phyloP scores from a whole-genome alignment of 441 rosid genomes.

The Francoa sonchifolia region DNA sequence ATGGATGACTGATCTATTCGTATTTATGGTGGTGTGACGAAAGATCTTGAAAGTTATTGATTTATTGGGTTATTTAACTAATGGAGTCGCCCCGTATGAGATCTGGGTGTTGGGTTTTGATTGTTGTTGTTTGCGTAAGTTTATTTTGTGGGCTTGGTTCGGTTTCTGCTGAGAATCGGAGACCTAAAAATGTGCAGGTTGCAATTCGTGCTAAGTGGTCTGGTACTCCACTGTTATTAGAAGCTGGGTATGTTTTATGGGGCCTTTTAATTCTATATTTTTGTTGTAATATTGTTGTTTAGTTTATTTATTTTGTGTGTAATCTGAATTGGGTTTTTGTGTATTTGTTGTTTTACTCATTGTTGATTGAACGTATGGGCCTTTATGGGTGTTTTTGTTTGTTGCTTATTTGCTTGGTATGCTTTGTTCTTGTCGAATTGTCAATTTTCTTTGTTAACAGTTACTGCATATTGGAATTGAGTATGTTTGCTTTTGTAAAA shows the following conservation, averaged over 20 bases:
- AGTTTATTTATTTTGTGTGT: background rate
- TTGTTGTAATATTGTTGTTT: background rate
- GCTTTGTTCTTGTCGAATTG: too few relatives aligned
- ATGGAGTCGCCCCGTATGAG: constrained; percentile 37
- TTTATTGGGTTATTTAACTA: background rate
- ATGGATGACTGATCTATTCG: constrained; percentile 33
- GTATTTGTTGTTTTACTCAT: too few relatives aligned
- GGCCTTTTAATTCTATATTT: background rate
- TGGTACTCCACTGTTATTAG: constrained; percentile 91
- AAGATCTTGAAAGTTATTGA: background rate
- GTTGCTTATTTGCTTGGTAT: too few relatives aligned
- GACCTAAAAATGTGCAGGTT: constrained; percentile 87
- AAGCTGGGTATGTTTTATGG: constrained; percentile 60
- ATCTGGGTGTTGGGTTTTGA: constrained; percentile 36
- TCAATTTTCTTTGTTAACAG: too few relatives aligned
- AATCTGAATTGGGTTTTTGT: background rate
- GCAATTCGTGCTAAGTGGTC: constrained; percentile 89
- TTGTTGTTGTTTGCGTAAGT: constrained; percentile 29
- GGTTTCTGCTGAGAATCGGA: constrained; percentile 50
- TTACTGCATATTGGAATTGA: too few relatives aligned
- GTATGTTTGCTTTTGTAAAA: too few relatives aligned
- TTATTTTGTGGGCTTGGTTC: constrained; percentile 20
- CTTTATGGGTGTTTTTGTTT: too few relatives aligned
- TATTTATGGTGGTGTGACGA: too few relatives aligned
- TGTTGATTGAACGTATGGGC: too few relatives aligned